A percentile compares a stretch with the other conserved stretches of the same genome.
phyloP scores from a whole-genome alignment of 2,329 filamentous ascomycete genomes.

The Sporothrix schenckii region DNA sequence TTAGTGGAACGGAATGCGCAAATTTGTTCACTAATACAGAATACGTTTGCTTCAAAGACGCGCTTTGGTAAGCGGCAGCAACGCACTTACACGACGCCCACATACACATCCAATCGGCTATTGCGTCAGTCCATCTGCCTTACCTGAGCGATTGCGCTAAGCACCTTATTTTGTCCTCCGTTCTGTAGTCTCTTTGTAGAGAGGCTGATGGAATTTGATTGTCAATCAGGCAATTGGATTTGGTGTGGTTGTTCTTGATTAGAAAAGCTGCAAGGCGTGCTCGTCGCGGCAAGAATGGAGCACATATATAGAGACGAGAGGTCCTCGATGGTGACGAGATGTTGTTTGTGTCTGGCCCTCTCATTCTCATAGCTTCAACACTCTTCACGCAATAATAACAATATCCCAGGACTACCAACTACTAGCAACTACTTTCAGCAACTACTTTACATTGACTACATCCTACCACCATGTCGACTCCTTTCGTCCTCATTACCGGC shows the following conservation, averaged over 20 bases:
- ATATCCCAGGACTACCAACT: not conserved
- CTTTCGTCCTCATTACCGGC: conserved; percentile 36
- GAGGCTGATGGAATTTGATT: not conserved
- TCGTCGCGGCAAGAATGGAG: not conserved
- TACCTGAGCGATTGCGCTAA: too few species aligned
- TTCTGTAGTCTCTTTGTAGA: too few species aligned
- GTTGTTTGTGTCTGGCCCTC: not conserved
- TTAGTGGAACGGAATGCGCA: not conserved
- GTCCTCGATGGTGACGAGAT: not conserved
- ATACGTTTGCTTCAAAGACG: not conserved
- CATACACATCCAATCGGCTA: too few species aligned
- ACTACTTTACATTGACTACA: too few species aligned
- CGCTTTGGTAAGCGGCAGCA: not conserved
- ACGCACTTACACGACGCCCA: too few species aligned
- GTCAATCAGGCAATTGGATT: too few species aligned
- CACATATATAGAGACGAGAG: not conserved
- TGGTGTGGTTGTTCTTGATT: not conserved
- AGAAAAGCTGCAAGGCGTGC: not conserved
- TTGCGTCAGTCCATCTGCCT: not conserved
- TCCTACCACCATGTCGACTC: not conserved
- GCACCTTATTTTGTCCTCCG: too few species aligned
- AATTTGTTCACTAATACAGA: conserved; percentile 8
- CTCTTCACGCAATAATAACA: not conserved
- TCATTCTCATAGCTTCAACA: not conserved
- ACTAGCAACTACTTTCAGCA: not conserved